A percentile compares a stretch with the other conserved stretches of the same genome.
phyloP scores from a whole-genome alignment of 1,284 basidiomycete species.

The Ceratobasidium sp. region DNA sequence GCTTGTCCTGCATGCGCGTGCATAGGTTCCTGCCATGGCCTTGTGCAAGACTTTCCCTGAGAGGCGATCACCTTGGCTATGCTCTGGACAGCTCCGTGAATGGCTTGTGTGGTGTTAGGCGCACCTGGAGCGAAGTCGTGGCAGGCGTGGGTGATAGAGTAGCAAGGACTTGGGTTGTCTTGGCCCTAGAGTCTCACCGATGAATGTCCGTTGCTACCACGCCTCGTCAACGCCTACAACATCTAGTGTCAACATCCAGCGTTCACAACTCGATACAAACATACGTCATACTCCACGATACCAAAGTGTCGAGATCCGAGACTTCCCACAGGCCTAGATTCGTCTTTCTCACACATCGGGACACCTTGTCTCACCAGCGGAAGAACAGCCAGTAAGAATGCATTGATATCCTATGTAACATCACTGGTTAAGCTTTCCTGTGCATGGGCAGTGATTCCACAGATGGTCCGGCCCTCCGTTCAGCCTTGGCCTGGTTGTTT shows the following conservation, averaged over 20 bases:
- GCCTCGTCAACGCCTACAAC: slow-evolving; percentile 6
- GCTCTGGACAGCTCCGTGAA: slow-evolving; percentile 32
- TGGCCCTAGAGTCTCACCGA: background rate
- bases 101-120: slow-evolving; percentile 26
- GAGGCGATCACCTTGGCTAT: slow-evolving; percentile 34
- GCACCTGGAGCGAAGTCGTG: background rate
- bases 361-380: background rate
- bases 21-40: slow-evolving; percentile 32
- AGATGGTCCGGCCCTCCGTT: slow-evolving; percentile 58
- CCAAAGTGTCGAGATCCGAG: background rate
- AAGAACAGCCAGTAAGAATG: slow-evolving; percentile 18
- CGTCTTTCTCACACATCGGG: slow-evolving; percentile 34
- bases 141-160: background rate
- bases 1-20: slow-evolving; percentile 6
- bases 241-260: background rate
- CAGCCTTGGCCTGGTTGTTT: slow-evolving; percentile 84
- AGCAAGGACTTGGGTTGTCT: background rate
- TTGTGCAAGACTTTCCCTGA: slow-evolving; percentile 39
- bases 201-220: background rate
- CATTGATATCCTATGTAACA: slow-evolving; percentile 11
- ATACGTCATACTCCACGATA: slow-evolving; percentile 10
- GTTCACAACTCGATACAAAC: slow-evolving; percentile 4
- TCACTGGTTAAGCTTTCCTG: slow-evolving; percentile 40
- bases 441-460: slow-evolving; percentile 45
- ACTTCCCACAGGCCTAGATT: slow-evolving; percentile 20